Evolutionary conservation across 2,329 filamentous ascomycete species (phyloP), one percentile per base, ranked within the genome.

Genomic region (Ophiocordyceps sinensis): DNA sequence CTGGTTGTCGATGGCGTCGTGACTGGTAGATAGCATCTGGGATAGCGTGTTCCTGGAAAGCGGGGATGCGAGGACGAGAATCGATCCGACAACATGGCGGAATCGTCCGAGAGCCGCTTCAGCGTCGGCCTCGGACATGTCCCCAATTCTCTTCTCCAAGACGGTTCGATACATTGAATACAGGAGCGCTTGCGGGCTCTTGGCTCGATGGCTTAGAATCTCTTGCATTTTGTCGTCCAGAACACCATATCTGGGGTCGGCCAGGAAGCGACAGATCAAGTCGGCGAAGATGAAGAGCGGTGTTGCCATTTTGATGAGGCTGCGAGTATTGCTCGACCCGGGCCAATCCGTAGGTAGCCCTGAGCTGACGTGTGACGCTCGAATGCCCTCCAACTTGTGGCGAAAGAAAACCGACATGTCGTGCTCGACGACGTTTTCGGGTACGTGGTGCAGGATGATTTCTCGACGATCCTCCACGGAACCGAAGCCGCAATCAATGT

Each of bases 361-460:
- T n/a, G n/a, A n/a, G n/a, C n/a, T n/a, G n/a, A n/a, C n/a, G n/a
- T n/a, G n/a, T n/a, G n/a, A n/a, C n/a, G n/a, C 17, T 47, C 50
- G 45, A 7, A 67, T 61, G 4, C 40, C 38, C 2, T 28, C 34
- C 7, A 7, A 4, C 23, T 23, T 7, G 23, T 23, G 23, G 23
- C 23, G 23, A 23, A 7, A 23, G 7, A 23, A 23, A 23, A 7
- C 4, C 23, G 23, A 7, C n/a, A 67, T 49, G 31, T 70, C 66
- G 1, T 54, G 49, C 39, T 58, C 43, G 3, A 68, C 51, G 1
- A 55, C 40, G 0, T 38, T 17, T 14, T 46, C 12, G 0, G 52
- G 43, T 17, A 66, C 54, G 8, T 65, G 45, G 19, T 68, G 61
- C 3, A 69, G 57, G 2, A 54, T 40, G 1, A 66, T 28, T 30